These are phyloP conservation scores for Trypanosoma rangeli DNA, from an alignment of 208 protist species.

Conservation along the genomic window DNA sequence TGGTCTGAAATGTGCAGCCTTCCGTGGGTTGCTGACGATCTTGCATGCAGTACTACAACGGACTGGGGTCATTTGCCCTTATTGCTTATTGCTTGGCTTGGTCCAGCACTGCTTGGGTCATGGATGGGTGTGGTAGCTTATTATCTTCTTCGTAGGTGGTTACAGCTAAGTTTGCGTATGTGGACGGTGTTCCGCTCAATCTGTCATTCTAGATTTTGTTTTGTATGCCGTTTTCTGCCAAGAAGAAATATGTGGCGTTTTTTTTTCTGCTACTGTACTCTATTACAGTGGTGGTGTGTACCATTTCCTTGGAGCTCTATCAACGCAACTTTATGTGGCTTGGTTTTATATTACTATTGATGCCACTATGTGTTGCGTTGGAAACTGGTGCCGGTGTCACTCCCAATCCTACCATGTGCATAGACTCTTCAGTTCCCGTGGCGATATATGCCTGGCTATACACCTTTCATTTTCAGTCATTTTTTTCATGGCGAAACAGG, in stretches of 20 bases:
- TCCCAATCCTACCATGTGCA: not conserved
- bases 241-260: not conserved
- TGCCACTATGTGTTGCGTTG: not conserved
- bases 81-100: not conserved
- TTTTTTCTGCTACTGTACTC: not conserved
- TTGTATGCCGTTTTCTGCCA: not conserved
- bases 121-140: constrained; percentile 11
- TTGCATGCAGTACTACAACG: constrained; percentile 7
- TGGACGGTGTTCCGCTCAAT: not conserved
- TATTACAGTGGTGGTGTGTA: not conserved
- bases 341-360: constrained; percentile 3
- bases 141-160: constrained; percentile 4
- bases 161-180: not conserved
- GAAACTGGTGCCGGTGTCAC: not conserved
- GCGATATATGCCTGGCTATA: constrained; percentile 31
- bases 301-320: constrained; percentile 8
- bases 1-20: not conserved
- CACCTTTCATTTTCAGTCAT: constrained; percentile 36
- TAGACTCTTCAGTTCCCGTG: not conserved
- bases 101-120: constrained; percentile 11
- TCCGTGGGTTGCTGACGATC: constrained; percentile 21
- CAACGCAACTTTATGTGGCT: constrained; percentile 21
- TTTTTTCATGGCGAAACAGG: constrained; percentile 42
- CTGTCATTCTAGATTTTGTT: not conserved
- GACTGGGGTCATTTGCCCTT: not conserved